Percentiles rank a stretch among this genome's conserved stretches.
These are phyloP conservation scores for Mortierella alpina DNA, from an alignment of 192 early-diverging fungal species.

Conservation along the genomic window DNA sequence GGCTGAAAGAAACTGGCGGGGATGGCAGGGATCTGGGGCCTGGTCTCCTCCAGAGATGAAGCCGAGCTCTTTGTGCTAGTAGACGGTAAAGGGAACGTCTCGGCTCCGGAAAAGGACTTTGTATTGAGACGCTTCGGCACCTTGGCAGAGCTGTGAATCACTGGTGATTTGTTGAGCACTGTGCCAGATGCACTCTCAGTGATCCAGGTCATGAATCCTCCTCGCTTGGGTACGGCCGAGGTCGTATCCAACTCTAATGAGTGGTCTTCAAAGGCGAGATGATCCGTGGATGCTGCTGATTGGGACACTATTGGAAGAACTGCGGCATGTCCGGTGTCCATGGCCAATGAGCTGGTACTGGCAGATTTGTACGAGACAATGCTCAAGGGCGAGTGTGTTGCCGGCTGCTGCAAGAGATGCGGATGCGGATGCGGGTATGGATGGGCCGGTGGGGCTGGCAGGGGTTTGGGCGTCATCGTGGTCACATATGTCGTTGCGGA, in stretches of 20 bases:
- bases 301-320: background rate
- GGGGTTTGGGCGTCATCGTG: conserved; percentile 31
- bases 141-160: conserved; percentile 37
- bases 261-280: conserved; percentile 12
- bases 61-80: conserved; percentile 3
- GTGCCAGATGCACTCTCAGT: conserved; percentile 48
- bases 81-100: conserved; percentile 12
- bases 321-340: conserved; percentile 37
- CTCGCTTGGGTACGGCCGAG: conserved; percentile 11
- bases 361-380: conserved; percentile 41
- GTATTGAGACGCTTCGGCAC: conserved; percentile 40
- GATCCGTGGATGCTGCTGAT: conserved; percentile 27
- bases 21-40: conserved; percentile 51
- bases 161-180: conserved; percentile 39
- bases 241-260: background rate
- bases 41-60: conserved; percentile 20
- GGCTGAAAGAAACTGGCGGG: conserved; percentile 52
- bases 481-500: conserved; percentile 38
- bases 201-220: conserved; percentile 45
- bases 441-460: conserved; percentile 48
- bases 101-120: conserved; percentile 22
- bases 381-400: conserved; percentile 23
- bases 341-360: conserved; percentile 42
- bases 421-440: conserved; percentile 16
- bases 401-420: conserved; percentile 20